Base-by-base conservation (phyloP, 129 eudicot genomes). In the Helianthus tuberosus region DNA sequence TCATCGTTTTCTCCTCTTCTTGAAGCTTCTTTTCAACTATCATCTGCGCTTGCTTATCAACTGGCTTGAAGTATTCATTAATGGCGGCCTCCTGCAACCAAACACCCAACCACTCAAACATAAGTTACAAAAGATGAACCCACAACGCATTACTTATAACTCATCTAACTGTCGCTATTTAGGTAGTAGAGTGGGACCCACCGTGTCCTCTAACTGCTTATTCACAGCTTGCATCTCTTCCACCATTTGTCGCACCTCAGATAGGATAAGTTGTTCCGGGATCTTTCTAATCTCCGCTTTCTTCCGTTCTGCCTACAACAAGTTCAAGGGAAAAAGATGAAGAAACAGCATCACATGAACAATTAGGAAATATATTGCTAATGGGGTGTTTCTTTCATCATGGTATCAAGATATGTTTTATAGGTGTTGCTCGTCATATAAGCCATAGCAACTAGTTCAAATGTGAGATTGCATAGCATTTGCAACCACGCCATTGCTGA, bases 171-270 rank as follows among this genome's bases (percentile, higher is more conserved):
- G 13, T 63, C 13, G 50, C 15, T 53, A 53, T 47, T 60, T 48
- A 60, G 14, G 25, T 57, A 8, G 11, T 52, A 11, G 62, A 66
- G 11, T 61, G 12, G 15, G 80, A 80, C 94, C 68, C 35, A 95
- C 99, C 14, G 93, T 91, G 49, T 89, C 94, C 55, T 95, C 99
- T 29, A 95, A 77, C 85, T 83, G 85, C 75, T 89, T 95, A 77
- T 95, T 95, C 55, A 95, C 75, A 60, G 91, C 77, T 76, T 91
- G 88, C 99, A 95, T 95, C 69, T 95, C 94, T 60, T 89, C 86
- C 46, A 95, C 99, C 99, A 95, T 95, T 64, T 76, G 76, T 59
- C 96, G 89, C 43, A 95, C 96, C 85, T 91, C 97, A 8, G 99
- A 85, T 70, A 95, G 47, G 44, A 91, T 91, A 23, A 94, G 80